Conservation (phyloP, 305 asterid genomes). For the Solanum chacoense region DNA sequence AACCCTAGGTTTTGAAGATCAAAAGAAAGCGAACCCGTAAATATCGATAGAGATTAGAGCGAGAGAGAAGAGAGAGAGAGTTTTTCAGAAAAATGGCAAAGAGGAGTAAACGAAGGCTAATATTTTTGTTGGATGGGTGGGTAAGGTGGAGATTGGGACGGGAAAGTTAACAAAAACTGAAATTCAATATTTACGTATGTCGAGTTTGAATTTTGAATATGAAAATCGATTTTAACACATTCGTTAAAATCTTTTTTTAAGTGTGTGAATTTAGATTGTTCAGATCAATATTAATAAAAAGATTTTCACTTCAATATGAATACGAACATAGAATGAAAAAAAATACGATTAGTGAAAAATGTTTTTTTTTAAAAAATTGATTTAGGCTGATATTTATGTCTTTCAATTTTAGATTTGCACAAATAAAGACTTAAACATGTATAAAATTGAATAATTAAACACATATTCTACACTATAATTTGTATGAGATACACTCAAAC, state of each 20-base stretch:
- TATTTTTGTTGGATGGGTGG: background rate
- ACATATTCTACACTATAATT: no score
- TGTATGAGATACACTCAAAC: background rate
- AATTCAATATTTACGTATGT: background rate
- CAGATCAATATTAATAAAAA: no score
- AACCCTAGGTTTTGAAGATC: conserved; percentile 44
- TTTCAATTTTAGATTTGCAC: rapidly evolving
- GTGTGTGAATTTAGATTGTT: background rate
- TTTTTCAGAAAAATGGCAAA: conserved; percentile 10
- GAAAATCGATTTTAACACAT: no score
- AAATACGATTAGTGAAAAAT: background rate
- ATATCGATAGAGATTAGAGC: conserved; percentile 20
- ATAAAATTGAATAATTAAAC: no score
- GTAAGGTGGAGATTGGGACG: background rate
- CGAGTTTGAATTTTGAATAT: no score
- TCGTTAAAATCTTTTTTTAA: no score
- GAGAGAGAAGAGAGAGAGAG: background rate
- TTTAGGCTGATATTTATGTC: rapidly evolving
- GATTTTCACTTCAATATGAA: background rate
- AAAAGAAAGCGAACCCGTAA: conserved; percentile 26
- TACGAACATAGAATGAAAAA: background rate
- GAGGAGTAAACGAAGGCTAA: background rate
- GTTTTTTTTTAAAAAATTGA: no score
- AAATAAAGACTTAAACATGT: no score
- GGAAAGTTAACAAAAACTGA: conserved; percentile 6